Evolutionary conservation across 2,329 filamentous ascomycete genomes (phyloP).

Genomic region (Fusarium torulosum): DNA sequence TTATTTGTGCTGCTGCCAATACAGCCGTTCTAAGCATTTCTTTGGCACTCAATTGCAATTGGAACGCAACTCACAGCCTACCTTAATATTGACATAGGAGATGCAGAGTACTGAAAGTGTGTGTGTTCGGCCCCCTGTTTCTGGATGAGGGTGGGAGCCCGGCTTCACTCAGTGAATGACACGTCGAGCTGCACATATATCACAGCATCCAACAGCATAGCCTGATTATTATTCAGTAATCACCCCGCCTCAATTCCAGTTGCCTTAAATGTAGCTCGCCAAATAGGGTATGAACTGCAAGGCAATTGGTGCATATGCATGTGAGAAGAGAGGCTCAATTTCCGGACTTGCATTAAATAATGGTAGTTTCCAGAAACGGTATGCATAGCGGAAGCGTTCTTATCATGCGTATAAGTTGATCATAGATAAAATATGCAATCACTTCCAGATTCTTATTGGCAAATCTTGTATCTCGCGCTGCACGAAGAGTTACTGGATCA

Average conservation of each 20-base stretch:
- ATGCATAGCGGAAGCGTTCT: conserved; percentile 8
- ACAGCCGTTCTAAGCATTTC: not conserved
- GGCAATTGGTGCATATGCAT: accelerated
- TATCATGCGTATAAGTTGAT: too few relatives aligned
- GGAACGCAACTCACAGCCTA: not conserved
- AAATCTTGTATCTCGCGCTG: too few relatives aligned
- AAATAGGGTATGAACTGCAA: not conserved
- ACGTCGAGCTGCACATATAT: conserved; percentile 15
- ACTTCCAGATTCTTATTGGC: too few relatives aligned
- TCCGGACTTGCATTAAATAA: not conserved
- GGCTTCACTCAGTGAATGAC: not conserved
- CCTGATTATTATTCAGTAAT: not conserved
- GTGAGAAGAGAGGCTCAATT: not conserved
- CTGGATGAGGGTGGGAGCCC: not conserved
- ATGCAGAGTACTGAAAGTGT: not conserved
- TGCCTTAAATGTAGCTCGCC: not conserved
- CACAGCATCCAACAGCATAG: conserved; percentile 16
- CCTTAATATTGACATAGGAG: not conserved
- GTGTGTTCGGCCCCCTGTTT: conserved; percentile 10
- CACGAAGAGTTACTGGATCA: not conserved
- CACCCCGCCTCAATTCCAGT: conserved; percentile 9
- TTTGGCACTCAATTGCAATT: too few relatives aligned
- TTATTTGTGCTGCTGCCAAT: not conserved
- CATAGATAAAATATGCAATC: too few relatives aligned
- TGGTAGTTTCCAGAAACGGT: not conserved